Evolutionary conservation across 805 yeast species (phyloP).

Genomic region (Wilhelminamyces savonicus): DNA sequence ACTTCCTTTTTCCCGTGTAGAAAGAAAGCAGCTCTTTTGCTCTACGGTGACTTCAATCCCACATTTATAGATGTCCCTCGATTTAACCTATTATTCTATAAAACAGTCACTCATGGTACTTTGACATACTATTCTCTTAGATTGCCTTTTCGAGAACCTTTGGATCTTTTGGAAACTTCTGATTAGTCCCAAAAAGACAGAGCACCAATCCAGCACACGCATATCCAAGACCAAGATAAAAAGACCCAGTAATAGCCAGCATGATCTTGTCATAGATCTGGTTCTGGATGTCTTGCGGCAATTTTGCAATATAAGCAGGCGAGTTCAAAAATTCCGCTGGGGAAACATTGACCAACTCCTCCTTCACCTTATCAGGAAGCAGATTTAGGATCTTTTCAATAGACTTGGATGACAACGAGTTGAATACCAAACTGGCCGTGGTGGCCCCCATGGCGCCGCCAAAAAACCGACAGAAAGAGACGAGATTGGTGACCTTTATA

Average conservation of each 20-base stretch:
- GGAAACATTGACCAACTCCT: conserved; percentile 1
- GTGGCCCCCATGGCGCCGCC: conserved; percentile 8
- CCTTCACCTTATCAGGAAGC: conserved; percentile 2
- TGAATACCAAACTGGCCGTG: conserved; percentile 5
- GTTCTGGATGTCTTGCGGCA: conserved; percentile 3
- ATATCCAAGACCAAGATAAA: conserved; percentile 6
- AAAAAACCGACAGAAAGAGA: conserved; percentile 7
- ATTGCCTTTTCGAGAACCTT: conserved; percentile 1
- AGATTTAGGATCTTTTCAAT: conserved; percentile 1
- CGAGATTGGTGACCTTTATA: conserved; percentile 8
- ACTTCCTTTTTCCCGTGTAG: too few relatives aligned
- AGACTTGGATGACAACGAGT: conserved; percentile 1
- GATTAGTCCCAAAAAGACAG: conserved; percentile 8
- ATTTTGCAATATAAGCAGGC: conserved; percentile 3
- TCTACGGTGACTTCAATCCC: too few relatives aligned
- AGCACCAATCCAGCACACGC: conserved; percentile 1
- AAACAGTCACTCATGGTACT: too few relatives aligned
- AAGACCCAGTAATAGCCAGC: conserved; percentile 4
- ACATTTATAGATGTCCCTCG: too few relatives aligned
- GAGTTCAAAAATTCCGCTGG: conserved; percentile 5
- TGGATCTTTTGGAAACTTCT: conserved; percentile 6
- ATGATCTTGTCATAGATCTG: conserved; percentile 3
- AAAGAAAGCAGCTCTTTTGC: too few relatives aligned
- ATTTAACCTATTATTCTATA: too few relatives aligned
- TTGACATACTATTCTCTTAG: too few relatives aligned